phyloP scores from a whole-genome alignment of 257 asterid species.

The Salvia splendens region DNA sequence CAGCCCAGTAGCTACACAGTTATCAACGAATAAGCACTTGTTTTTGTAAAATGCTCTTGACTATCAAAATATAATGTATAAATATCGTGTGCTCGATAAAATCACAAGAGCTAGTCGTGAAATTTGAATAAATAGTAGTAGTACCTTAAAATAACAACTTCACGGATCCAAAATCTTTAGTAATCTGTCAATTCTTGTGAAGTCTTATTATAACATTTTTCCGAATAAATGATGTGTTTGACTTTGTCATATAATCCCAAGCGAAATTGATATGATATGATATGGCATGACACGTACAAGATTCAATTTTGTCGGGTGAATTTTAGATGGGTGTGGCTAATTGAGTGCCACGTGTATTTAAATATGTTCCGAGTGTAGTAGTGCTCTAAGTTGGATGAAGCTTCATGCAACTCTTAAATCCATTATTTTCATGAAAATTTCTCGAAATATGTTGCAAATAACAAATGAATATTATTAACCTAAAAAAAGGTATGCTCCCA shows the following conservation, averaged over 20 bases:
- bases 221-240: not conserved
- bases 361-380: not conserved
- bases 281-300: not conserved
- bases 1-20: too few relatives aligned
- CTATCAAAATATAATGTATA: too few relatives aligned
- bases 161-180: too few relatives aligned
- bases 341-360: not conserved
- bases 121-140: too few relatives aligned
- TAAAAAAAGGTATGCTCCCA: constrained; percentile 12
- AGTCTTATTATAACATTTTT: too few relatives aligned
- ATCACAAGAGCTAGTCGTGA: too few relatives aligned
- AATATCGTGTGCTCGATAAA: too few relatives aligned
- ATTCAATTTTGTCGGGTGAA: not conserved
- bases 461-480: constrained; percentile 1
- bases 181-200: too few relatives aligned
- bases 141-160: too few relatives aligned
- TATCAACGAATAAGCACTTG: too few relatives aligned
- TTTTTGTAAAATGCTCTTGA: too few relatives aligned
- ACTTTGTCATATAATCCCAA: not conserved
- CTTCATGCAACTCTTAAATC: not conserved
- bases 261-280: not conserved
- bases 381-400: not conserved
- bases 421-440: not conserved
- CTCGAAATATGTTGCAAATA: not conserved
- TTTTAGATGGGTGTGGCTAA: not conserved